Percentiles rank a stretch among this genome's conserved stretches.
Conservation (phyloP, 2,329 filamentous ascomycete genomes). For the Alternaria burnsii region DNA sequence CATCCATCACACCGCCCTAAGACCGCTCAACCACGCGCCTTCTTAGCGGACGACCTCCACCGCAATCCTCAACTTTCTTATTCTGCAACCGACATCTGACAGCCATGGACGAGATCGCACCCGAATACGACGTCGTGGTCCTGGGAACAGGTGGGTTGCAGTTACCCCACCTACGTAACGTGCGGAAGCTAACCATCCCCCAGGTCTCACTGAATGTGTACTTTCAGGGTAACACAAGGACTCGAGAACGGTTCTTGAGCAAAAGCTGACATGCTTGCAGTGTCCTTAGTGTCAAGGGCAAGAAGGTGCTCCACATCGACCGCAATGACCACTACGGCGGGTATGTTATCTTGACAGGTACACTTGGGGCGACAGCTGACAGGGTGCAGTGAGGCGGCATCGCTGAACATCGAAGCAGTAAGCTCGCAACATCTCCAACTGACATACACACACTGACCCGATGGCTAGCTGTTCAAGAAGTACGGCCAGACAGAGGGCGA, state of each 20-base stretch:
- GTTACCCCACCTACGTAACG: constrained; percentile 49
- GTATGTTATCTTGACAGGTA: constrained; percentile 62
- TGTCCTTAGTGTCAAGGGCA: constrained; percentile 96
- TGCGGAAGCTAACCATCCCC: constrained; percentile 37
- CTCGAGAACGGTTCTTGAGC: neutral
- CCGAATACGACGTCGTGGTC: constrained; percentile 98
- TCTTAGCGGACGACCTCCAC: constrained; percentile 32
- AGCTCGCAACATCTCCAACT: constrained; percentile 55
- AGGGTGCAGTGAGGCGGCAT: constrained; percentile 81
- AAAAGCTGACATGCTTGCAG: constrained; percentile 57
- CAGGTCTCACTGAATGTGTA: constrained; percentile 98
- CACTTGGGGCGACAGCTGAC: constrained; percentile 33
- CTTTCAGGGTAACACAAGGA: constrained; percentile 79
- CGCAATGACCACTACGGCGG: constrained; percentile 98
- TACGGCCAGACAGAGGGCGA: constrained; percentile 88
- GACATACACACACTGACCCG: constrained; percentile 53
- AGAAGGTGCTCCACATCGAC: constrained; percentile 99
- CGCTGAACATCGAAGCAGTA: constrained; percentile 88
- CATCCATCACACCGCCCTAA: constrained; percentile 40
- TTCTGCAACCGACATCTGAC: constrained; percentile 18
- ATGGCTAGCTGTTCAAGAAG: constrained; percentile 86
- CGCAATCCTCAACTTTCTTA: constrained; percentile 29
- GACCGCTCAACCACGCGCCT: constrained; percentile 26
- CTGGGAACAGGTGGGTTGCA: constrained; percentile 85
- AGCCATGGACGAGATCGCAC: constrained; percentile 96